Conservation (phyloP, 345 rosid genomes). For the Mallotus nudiflorus region DNA sequence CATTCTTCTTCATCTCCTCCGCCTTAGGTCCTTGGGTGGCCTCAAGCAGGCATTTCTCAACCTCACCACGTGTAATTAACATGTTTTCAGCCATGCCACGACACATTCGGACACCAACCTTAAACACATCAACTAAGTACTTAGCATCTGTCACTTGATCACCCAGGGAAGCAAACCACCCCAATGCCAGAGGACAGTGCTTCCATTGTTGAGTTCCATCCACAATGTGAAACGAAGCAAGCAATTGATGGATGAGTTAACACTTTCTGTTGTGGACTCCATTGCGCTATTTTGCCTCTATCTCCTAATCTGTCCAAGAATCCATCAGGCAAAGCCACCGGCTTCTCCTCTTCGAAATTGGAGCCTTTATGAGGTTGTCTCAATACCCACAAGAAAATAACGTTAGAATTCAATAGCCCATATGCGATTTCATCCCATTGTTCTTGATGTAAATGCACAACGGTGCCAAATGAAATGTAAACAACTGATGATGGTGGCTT, state of each 20-base stretch:
- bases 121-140: conserved; percentile 61
- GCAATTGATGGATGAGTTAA: conserved; percentile 62
- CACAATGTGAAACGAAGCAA: conserved; percentile 84
- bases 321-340: conserved; percentile 69
- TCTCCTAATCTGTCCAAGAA: conserved; percentile 54
- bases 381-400: conserved; percentile 78
- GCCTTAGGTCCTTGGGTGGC: conserved; percentile 58
- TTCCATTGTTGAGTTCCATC: conserved; percentile 92
- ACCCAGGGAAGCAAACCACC: conserved; percentile 69
- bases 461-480: conserved; percentile 75
- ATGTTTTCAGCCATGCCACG: conserved; percentile 61
- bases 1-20: conserved; percentile 52
- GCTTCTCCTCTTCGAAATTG: no score
- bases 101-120: conserved; percentile 61
- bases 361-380: conserved; percentile 45
- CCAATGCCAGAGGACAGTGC: conserved; percentile 66
- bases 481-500: conserved; percentile 66
- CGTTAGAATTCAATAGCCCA: conserved; percentile 52
- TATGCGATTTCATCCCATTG: conserved; percentile 75
- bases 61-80: conserved; percentile 59
- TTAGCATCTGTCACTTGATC: conserved; percentile 80
- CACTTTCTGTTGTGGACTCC: conserved; percentile 84
- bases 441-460: conserved; percentile 62
- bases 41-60: conserved; percentile 59
- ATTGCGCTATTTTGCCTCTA: conserved; percentile 55